Base-by-base conservation (phyloP, 345 rosid genomes). In the Arabis hirsuta region DNA sequence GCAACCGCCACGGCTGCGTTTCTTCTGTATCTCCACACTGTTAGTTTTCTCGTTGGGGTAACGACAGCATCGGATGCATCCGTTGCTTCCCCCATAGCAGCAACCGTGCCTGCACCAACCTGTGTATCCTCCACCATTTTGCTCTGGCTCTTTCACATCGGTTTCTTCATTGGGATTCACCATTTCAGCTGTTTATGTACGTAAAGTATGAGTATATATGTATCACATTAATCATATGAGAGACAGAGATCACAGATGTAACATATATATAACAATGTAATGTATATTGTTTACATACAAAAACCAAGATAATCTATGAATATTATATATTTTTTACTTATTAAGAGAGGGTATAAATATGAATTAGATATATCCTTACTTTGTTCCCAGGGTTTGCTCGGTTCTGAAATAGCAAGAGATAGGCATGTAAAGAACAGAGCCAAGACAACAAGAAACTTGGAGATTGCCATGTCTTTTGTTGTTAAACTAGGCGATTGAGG, bases 141-240 rank as follows among this genome's bases (percentile, higher is more conserved):
- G 43, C 44, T 45, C 34, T 0, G 73, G 73, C 45, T 69, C 47
- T 46, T 55, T 46, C 32, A 9, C 63, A 34, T 38, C 2, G 24
- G 48, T 65, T 22, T 32, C 63, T 31, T 47, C 56, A 8, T 36
- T 47, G 55, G 45, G 14, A 32, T 45, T 46, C 55, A 31, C 55
- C 16, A 55, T 53, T 45, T 56, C 73, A 31, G 39, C 71, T 66
- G 71, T 68, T 55, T 26, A 53, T 53, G 31, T 9, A 41, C 39
- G 56, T 26, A 43, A n/a, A 16, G 31, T 47, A n/a, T 46, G 6
- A 36, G 39, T 45, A 22, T 46, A 24, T 47, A 45, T 24, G 22
- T 16, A 42, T 26, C 51, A 12, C 7, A 60, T 4, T 12, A 4
- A 48, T 9, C 5, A 67, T 53, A 7, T 54, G 27, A 29, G 39